Evolutionary conservation across 2,329 filamentous ascomycete species (phyloP), one percentile per base, ranked within the genome.

Genomic region (Pseudocercospora macadamiae): DNA sequence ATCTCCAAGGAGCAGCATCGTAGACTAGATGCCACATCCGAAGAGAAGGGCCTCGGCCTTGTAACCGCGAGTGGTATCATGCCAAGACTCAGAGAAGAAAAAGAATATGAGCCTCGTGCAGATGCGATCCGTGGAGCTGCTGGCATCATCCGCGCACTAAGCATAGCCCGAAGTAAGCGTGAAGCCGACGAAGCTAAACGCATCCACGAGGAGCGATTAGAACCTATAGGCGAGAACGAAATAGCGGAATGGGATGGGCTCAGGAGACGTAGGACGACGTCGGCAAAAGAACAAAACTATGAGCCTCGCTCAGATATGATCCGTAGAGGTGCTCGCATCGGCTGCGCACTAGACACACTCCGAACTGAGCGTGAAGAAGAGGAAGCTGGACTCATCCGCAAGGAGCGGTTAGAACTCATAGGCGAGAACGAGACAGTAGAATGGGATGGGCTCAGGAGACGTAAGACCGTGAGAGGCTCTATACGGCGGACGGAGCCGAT

Each of bases 221-320:
- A 87, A 57, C 84, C 90, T 1, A 89, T 96, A 53, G 85, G 83
- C 47, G 92, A 97, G 70, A 86, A 91, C 65, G 91, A 92, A 19
- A 80, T 86, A 26, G 89, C 90, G 62, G 92, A 97, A 75, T 99
- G 92, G 88, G 95, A 97, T 75, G 95, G 95, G 3, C 77, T 99
- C 52, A 84, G 93, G 68, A 83, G 92, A 67, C 83, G 95, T 52
- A 85, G 80, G 71, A 88, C 85, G 2, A 73, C 63, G 4, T 86
- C 44, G 58, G 66, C 60, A 39, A 54, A 59, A 39, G 58, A 97
- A 73, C 89, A 93, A n/a, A 95, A 99, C 75, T 89, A 89, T 12
- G 95, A 99, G 69, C 95, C 95, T 54, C 96, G 96, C 72, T 95
- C 95, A 12, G 95, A 99, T 74, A 92, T 93, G 8, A 96, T 99